phyloP scores from a whole-genome alignment of 129 eudicot species.

The Escallonia herrerae region DNA sequence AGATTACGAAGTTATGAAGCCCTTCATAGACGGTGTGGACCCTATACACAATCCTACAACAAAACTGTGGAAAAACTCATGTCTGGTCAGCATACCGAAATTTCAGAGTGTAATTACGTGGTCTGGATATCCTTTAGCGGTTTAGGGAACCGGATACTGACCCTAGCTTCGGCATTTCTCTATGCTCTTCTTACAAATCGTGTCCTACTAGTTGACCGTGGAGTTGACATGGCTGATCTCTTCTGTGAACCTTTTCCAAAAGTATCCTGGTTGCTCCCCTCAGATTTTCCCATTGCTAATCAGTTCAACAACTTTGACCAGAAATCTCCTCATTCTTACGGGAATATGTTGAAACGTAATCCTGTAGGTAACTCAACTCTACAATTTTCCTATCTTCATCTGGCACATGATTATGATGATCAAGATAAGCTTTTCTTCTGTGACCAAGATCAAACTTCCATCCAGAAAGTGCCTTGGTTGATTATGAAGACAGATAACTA shows the following conservation, averaged over 20 bases:
- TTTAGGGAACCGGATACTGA: constrained; percentile 62
- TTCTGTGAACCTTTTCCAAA: constrained; percentile 79
- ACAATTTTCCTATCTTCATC: constrained; percentile 57
- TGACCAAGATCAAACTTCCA: constrained; percentile 57
- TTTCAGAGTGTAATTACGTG: constrained; percentile 52
- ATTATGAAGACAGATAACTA: constrained; percentile 68
- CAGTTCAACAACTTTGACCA: constrained; percentile 51
- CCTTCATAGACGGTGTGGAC: constrained; percentile 57
- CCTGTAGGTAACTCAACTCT: constrained; percentile 13
- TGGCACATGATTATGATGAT: constrained; percentile 60
- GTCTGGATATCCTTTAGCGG: constrained; percentile 75
- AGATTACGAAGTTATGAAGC: constrained; percentile 44
- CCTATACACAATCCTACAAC: constrained; percentile 48
- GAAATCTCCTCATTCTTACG: constrained; percentile 46
- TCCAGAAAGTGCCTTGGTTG: constrained; percentile 53
- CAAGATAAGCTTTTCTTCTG: constrained; percentile 76
- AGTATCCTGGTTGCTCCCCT: constrained; percentile 62
- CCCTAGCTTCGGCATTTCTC: constrained; percentile 64
- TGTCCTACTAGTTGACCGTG: constrained; percentile 60
- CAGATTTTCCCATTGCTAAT: constrained; percentile 49
- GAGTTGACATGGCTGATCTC: constrained; percentile 51
- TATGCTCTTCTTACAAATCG: constrained; percentile 73
- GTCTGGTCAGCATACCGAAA: constrained; percentile 13
- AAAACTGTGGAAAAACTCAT: constrained; percentile 23
- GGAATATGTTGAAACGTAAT: constrained; percentile 38